A percentile compares a stretch with the other conserved stretches of the same genome.
Conservation (phyloP, 345 rosid species). For the Kernera saxatilis region DNA sequence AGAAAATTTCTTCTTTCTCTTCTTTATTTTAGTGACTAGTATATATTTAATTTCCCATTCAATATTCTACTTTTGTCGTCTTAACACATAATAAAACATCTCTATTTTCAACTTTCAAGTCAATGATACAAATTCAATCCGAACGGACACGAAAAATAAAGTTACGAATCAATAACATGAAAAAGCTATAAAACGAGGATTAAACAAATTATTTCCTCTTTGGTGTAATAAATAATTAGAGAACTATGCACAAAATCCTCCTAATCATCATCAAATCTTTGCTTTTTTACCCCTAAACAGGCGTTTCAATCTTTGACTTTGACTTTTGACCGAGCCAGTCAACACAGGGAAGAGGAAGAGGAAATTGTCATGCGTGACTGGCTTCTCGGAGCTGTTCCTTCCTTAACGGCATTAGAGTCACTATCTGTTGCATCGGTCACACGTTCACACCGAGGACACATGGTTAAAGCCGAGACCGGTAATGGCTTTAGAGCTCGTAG, state of each 20-base stretch:
- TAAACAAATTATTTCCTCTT: not conserved
- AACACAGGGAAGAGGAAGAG: constrained; percentile 25
- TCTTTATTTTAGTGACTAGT: not conserved
- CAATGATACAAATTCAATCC: not conserved
- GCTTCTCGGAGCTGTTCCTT: constrained; percentile 14
- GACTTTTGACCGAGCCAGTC: constrained; percentile 22
- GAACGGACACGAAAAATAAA: not conserved
- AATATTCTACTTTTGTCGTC: not conserved
- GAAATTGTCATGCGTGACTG: constrained; percentile 24
- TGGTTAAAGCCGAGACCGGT: constrained; percentile 21
- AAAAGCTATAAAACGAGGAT: not conserved
- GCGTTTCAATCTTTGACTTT: constrained; percentile 32
- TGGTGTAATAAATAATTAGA: constrained; percentile 13
- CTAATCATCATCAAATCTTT: constrained; percentile 31
- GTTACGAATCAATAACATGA: not conserved
- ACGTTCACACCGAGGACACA: constrained; percentile 33
- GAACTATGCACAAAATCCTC: constrained; percentile 27
- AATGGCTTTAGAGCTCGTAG: constrained; percentile 39
- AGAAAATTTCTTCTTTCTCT: no score
- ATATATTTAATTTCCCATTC: not conserved
- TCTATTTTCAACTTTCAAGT: not conserved
- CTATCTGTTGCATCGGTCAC: constrained; percentile 15
- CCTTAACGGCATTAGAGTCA: constrained; percentile 20
- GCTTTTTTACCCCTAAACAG: constrained; percentile 19
- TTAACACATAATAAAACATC: not conserved